Base-by-base conservation (phyloP, 768 basidiomycete species). In the Lactarius tabidus region DNA sequence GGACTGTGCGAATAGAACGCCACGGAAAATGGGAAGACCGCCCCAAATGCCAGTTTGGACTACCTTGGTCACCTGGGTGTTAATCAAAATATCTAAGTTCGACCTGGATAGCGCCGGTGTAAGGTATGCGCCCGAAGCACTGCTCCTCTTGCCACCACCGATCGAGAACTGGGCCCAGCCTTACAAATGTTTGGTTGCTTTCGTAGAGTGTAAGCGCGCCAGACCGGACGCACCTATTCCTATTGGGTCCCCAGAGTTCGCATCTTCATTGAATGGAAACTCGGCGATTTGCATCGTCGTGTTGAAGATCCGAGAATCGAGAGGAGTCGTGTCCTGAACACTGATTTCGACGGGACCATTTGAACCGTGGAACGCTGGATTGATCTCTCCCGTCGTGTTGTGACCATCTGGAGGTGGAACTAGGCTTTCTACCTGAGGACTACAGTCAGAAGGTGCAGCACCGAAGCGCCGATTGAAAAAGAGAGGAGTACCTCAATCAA, bases 191-290 rank as follows among this genome's bases (percentile, higher is more conserved):
- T 7, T 18, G 10, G n/a, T 56, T 9, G 36, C 43, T 23, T 23
- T 10, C 26, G 20, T 35, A 23, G 26, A 43, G 12, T 12, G 33
- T 2, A 6, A 1, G 35, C 29, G 15, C n/a, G 28, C 51, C 18
- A 20, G 20, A 31, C 8, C 8, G 36, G 10, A 65, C 70, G 6
- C 15, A 74, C 73, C 69, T 18, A 72, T 58, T 12, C 73, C 73
- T 1, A 73, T n/a, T 3, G 69, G 70, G 6, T 63, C 57, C 1
- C 72, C 73, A 2, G 68, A 65, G 60, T 71, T 72, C 60, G 60
- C 61, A 62, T 74, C 73, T 28, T 56, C 17, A 31, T 70, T 70
- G 67, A 69, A 74, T 1, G 73, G 71, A 39, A 72, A 74, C 55
- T 74, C 72, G 6, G 59, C 9, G 14, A 67, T 56, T 38, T 69